Evolutionary conservation across 495 filamentous ascomycete species (phyloP).

Genomic region (Tuber magnatum): DNA sequence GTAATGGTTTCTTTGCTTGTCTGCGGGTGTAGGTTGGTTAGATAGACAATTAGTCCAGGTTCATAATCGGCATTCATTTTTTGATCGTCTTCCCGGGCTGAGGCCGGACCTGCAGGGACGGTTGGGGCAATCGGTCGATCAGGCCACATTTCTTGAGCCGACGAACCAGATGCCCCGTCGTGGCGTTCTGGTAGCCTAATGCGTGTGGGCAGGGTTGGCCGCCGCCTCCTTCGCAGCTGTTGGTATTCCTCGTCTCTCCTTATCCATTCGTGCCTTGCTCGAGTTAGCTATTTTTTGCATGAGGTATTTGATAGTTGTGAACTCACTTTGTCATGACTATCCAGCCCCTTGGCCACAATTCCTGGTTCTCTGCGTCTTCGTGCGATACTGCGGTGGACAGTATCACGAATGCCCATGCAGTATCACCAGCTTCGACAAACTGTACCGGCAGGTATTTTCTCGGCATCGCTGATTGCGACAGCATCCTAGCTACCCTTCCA

Average conservation of each 20-base stretch:
- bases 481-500: slow-evolving; percentile 30
- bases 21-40: slow-evolving; percentile 28
- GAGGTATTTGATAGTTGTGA: slow-evolving; percentile 4
- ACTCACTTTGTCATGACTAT: slow-evolving; percentile 43
- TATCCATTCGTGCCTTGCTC: slow-evolving; percentile 35
- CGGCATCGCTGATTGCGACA: slow-evolving; percentile 24
- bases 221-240: slow-evolving; percentile 11
- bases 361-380: slow-evolving; percentile 24
- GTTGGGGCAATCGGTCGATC: neutral
- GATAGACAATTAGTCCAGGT: slow-evolving; percentile 33
- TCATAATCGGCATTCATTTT: slow-evolving; percentile 13
- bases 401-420: slow-evolving; percentile 43
- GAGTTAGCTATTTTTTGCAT: slow-evolving; percentile 7
- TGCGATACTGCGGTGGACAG: slow-evolving; percentile 38
- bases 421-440: slow-evolving; percentile 33
- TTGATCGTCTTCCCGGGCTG: neutral
- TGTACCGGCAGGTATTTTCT: slow-evolving; percentile 32
- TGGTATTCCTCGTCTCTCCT: slow-evolving; percentile 35
- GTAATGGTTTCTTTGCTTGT: slow-evolving; percentile 32
- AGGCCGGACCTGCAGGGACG: neutral
- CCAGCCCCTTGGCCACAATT: slow-evolving; percentile 42
- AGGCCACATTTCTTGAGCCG: slow-evolving; percentile 3
- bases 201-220: neutral
- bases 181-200: neutral
- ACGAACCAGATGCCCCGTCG: neutral